Conservation (phyloP, 768 basidiomycete species). For the Leucosporidium yakuticum region DNA sequence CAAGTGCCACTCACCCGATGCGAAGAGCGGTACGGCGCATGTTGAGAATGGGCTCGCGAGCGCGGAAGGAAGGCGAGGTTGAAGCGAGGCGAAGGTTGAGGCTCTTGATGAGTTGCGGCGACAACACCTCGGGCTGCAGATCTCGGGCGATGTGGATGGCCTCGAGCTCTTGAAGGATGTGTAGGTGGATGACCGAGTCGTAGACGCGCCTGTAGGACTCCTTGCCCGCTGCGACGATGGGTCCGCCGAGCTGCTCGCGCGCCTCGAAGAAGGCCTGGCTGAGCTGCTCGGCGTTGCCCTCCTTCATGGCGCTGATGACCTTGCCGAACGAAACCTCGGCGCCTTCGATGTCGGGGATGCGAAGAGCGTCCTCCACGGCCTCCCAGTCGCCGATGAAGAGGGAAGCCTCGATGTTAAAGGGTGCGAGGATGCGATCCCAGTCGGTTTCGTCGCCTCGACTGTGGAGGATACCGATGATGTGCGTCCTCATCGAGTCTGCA, state of each 20-base stretch:
- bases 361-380: slow-evolving; percentile 59
- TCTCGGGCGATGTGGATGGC: slow-evolving; percentile 43
- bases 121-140: slow-evolving; percentile 41
- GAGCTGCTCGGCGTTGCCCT: slow-evolving; percentile 51
- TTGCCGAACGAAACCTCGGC: slow-evolving; percentile 69
- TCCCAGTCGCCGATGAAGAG: slow-evolving; percentile 96
- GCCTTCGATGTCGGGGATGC: slow-evolving; percentile 41
- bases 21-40: slow-evolving; percentile 80
- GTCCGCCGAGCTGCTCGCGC: slow-evolving; percentile 65
- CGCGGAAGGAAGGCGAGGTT: slow-evolving; percentile 79
- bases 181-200: slow-evolving; percentile 75
- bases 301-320: slow-evolving; percentile 71
- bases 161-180: slow-evolving; percentile 79
- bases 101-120: slow-evolving; percentile 39
- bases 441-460: slow-evolving; percentile 59
- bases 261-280: slow-evolving; percentile 56
- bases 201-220: slow-evolving; percentile 81
- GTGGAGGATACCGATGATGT: slow-evolving; percentile 79
- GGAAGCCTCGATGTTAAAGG: slow-evolving; percentile 85
- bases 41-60: slow-evolving; percentile 79
- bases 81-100: slow-evolving; percentile 64
- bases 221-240: slow-evolving; percentile 72
- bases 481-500: slow-evolving; percentile 87
- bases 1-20: slow-evolving; percentile 53
- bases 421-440: slow-evolving; percentile 70